A percentile compares a stretch with the other conserved stretches of the same genome.
Evolutionary conservation across 75 land plant genomes (phyloP).

Genomic region (Pinus tabuliformis): DNA sequence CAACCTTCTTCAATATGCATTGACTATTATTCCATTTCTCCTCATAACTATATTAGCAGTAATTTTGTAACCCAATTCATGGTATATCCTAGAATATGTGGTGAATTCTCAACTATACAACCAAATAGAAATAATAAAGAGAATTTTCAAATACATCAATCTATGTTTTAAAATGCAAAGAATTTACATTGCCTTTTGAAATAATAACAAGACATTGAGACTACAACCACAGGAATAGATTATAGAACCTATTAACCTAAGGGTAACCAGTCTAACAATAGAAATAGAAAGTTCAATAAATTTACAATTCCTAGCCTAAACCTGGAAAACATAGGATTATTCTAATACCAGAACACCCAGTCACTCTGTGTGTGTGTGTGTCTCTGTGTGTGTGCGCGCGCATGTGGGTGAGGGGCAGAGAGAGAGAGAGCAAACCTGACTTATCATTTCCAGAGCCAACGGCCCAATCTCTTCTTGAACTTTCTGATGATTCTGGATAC

Average conservation of each 20-base stretch:
- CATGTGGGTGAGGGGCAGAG: background rate
- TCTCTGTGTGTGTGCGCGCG: too few species aligned
- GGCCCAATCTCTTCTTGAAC: background rate
- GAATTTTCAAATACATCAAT: background rate
- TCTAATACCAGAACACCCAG: background rate
- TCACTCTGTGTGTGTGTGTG: background rate
- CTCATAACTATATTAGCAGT: background rate
- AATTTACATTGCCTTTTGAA: background rate
- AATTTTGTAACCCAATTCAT: background rate
- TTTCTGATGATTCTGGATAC: background rate
- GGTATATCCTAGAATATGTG: background rate
- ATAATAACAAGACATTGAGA: background rate
- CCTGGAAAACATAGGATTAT: background rate
- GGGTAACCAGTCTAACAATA: too few species aligned
- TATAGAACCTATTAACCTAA: too few species aligned
- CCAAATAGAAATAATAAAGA: background rate
- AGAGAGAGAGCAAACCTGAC: constrained; percentile 12
- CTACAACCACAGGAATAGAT: too few species aligned
- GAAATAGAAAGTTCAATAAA: background rate
- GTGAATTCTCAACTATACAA: background rate
- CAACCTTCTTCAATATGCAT: background rate
- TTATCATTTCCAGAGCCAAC: background rate
- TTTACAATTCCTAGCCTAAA: background rate
- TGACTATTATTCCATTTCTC: background rate
- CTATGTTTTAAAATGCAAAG: background rate